Evolutionary conservation across 257 asterid species (phyloP).

Genomic region (Phtheirospermum japonicum): DNA sequence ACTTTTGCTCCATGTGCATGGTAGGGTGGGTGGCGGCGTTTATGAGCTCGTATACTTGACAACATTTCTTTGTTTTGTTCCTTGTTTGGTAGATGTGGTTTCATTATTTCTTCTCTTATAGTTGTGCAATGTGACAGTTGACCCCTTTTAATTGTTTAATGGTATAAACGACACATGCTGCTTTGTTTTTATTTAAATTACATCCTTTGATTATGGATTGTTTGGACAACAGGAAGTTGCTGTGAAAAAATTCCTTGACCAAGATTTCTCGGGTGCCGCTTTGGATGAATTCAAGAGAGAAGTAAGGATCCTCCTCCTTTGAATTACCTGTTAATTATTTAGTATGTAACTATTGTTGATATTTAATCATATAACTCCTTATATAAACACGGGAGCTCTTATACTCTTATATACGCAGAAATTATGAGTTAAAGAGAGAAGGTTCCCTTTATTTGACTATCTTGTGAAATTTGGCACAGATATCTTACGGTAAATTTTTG

Average conservation of each 20-base stretch:
- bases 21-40: no score
- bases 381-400: no score
- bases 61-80: not conserved
- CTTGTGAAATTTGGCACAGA: conserved; percentile 21
- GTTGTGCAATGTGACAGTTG: conserved; percentile 18
- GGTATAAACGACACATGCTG: conserved; percentile 6
- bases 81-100: conserved; percentile 4
- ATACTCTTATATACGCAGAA: no score
- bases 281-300: conserved; percentile 98
- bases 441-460: not conserved
- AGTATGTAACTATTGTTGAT: not conserved
- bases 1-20: no score
- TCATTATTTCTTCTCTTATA: conserved; percentile 3
- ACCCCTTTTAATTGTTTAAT: conserved; percentile 2
- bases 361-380: no score
- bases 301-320: conserved; percentile 45
- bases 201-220: conserved; percentile 25
- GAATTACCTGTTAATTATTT: conserved; percentile 17
- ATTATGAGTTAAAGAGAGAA: not conserved
- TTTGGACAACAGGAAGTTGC: conserved; percentile 82
- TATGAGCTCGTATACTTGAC: not conserved
- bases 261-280: conserved; percentile 99
- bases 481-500: conserved; percentile 12
- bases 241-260: conserved; percentile 98
- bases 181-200: conserved; percentile 12